Conservation (phyloP, 805 yeast genomes). For the Sugiyamaella qingdaonensis region DNA sequence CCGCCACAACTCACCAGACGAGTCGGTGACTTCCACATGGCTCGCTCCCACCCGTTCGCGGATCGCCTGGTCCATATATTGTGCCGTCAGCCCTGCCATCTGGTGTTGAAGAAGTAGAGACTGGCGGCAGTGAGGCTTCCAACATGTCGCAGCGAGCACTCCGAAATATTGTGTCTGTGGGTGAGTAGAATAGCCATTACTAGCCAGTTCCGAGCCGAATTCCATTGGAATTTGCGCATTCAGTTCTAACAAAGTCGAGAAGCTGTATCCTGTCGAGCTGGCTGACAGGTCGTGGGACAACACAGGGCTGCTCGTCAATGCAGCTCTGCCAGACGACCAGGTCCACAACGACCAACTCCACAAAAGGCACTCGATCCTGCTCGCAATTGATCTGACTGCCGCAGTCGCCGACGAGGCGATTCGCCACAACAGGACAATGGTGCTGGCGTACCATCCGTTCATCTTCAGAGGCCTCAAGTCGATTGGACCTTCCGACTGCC, state of each 20-base stretch:
- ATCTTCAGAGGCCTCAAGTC: slow-evolving; percentile 84
- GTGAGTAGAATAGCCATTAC: slow-evolving; percentile 10
- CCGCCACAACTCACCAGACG: slow-evolving; percentile 39
- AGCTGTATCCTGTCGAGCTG: slow-evolving; percentile 69
- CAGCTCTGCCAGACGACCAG: slow-evolving; percentile 34
- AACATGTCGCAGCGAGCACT: slow-evolving; percentile 39
- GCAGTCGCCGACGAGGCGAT: slow-evolving; percentile 86
- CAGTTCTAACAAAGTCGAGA: slow-evolving; percentile 45
- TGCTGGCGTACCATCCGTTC: slow-evolving; percentile 88
- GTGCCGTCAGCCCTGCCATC: slow-evolving; percentile 28
- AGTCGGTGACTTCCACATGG: slow-evolving; percentile 70
- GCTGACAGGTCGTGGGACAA: slow-evolving; percentile 95
- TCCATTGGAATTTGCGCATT: too few species aligned
- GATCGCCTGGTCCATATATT: slow-evolving; percentile 46
- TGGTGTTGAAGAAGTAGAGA: neutral
- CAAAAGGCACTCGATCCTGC: slow-evolving; percentile 39
- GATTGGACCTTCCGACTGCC: slow-evolving; percentile 66
- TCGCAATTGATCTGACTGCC: slow-evolving; percentile 82
- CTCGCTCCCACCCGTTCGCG: slow-evolving; percentile 54
- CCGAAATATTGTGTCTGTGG: slow-evolving; percentile 20
- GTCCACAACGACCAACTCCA: slow-evolving; percentile 28
- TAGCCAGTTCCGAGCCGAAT: neutral
- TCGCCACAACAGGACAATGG: slow-evolving; percentile 44
- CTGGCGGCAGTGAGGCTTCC: neutral
- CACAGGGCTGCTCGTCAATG: slow-evolving; percentile 83